Evolutionary conservation across 306 rosid species (phyloP).

Genomic region (Canavalia gladiata): DNA sequence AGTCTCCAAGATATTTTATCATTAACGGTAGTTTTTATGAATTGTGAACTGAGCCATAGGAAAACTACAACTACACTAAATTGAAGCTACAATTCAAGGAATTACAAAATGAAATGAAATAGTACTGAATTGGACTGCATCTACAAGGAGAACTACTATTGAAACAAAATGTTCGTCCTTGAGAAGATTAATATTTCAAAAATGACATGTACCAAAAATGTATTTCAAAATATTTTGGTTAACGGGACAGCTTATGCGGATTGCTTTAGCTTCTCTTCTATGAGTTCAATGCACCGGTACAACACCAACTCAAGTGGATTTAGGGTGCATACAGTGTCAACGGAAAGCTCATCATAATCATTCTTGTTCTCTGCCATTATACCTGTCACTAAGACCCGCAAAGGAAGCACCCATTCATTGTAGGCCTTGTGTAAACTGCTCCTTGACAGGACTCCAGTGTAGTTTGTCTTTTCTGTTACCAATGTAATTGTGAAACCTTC

Average conservation of each 20-base stretch:
- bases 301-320: slow-evolving; percentile 89
- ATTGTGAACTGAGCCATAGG: no score
- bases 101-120: neutral
- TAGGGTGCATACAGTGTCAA: slow-evolving; percentile 63
- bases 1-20: no score
- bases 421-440: slow-evolving; percentile 53
- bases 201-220: neutral
- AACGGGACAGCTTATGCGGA: slow-evolving; percentile 27
- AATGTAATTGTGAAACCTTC: slow-evolving; percentile 20
- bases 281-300: slow-evolving; percentile 89
- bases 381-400: slow-evolving; percentile 56
- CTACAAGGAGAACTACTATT: slow-evolving; percentile 15
- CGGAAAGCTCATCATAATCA: slow-evolving; percentile 55
- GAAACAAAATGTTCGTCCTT: neutral
- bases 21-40: no score
- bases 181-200: neutral
- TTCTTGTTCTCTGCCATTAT: slow-evolving; percentile 50
- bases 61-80: neutral
- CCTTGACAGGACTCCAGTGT: slow-evolving; percentile 62
- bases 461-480: slow-evolving; percentile 75
- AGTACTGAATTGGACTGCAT: neutral
- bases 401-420: slow-evolving; percentile 62
- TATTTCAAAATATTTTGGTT: neutral
- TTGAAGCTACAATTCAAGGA: neutral
- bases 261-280: slow-evolving; percentile 73